Evolutionary conservation across 495 filamentous ascomycete genomes (phyloP).

Genomic region (Cercophora scortea): DNA sequence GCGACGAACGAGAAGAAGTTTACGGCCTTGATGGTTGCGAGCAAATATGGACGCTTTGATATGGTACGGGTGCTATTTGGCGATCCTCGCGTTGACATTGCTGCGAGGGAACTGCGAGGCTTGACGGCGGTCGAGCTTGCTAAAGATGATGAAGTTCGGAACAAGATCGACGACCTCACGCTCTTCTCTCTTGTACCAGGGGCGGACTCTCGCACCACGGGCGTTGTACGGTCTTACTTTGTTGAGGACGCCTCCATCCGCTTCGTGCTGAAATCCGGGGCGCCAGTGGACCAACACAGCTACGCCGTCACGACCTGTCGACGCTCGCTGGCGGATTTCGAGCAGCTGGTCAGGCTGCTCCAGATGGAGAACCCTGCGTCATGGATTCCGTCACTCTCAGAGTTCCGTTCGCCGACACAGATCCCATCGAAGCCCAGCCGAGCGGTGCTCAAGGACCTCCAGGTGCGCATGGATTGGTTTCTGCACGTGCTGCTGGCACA

Average conservation of each 20-base stretch:
- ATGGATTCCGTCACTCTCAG: conserved; percentile 76
- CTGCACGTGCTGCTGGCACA: conserved; percentile 78
- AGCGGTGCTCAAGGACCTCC: conserved; percentile 77
- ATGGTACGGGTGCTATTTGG: conserved; percentile 82
- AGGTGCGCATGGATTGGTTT: conserved; percentile 79
- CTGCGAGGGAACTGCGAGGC: conserved; percentile 77
- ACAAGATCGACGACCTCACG: conserved; percentile 89
- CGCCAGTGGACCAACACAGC: conserved; percentile 54
- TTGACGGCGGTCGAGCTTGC: conserved; percentile 94
- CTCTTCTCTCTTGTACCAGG: conserved; percentile 67
- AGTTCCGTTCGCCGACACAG: conserved; percentile 82
- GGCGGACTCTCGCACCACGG: conserved; percentile 75
- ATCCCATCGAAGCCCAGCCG: conserved; percentile 86
- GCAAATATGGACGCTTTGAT: conserved; percentile 93
- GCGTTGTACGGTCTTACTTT: conserved; percentile 93
- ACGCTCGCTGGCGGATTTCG: conserved; percentile 84
- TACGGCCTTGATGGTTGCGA: conserved; percentile 96
- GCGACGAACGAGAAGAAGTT: conserved; percentile 93
- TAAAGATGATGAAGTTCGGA: conserved; percentile 96
- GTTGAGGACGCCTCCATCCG: conserved; percentile 94
- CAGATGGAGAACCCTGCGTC: conserved; percentile 89
- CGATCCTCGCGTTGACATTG: conserved; percentile 79
- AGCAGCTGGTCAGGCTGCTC: conserved; percentile 81
- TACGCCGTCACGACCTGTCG: conserved; percentile 92
- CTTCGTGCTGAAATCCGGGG: conserved; percentile 89